These are phyloP conservation scores for Alternaria metachromatica DNA, from an alignment of 2,329 filamentous ascomycete species.

Conservation along the genomic window DNA sequence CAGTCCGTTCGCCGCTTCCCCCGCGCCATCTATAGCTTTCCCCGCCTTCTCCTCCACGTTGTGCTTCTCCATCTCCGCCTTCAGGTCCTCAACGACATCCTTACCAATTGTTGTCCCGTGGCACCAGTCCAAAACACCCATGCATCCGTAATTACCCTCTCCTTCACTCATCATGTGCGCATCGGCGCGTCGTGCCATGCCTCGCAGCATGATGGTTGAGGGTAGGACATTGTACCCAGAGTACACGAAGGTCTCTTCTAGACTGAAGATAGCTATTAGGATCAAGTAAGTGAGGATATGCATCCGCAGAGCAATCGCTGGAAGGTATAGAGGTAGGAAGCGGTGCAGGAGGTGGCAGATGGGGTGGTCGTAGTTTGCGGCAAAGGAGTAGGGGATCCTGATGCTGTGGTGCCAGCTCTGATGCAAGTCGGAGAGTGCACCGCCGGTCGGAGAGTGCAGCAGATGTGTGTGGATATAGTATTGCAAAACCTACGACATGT, in stretches of 20 bases:
- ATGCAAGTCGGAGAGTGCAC: conserved; percentile 51
- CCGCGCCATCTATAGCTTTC: conserved; percentile 45
- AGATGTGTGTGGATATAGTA: conserved; percentile 77
- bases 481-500: conserved; percentile 60
- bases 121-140: conserved; percentile 61
- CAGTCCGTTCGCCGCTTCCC: conserved; percentile 38
- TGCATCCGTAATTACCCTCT: conserved; percentile 66
- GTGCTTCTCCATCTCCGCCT: conserved; percentile 63
- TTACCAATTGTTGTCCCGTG: conserved; percentile 56
- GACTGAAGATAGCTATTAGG: conserved; percentile 66
- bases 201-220: conserved; percentile 62
- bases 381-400: conserved; percentile 65
- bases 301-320: conserved; percentile 68
- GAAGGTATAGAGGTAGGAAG: conserved; percentile 70
- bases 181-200: conserved; percentile 65
- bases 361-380: conserved; percentile 73
- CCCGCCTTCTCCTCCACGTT: conserved; percentile 54
- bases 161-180: conserved; percentile 65
- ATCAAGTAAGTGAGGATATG: conserved; percentile 77
- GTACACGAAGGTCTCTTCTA: conserved; percentile 71
- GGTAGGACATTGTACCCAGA: conserved; percentile 71
- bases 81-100: conserved; percentile 63
- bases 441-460: conserved; percentile 62
- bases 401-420: conserved; percentile 65
- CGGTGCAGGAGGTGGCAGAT: conserved; percentile 67